Conservation (phyloP, 2,329 filamentous ascomycete genomes). For the Capronia epimyces region DNA sequence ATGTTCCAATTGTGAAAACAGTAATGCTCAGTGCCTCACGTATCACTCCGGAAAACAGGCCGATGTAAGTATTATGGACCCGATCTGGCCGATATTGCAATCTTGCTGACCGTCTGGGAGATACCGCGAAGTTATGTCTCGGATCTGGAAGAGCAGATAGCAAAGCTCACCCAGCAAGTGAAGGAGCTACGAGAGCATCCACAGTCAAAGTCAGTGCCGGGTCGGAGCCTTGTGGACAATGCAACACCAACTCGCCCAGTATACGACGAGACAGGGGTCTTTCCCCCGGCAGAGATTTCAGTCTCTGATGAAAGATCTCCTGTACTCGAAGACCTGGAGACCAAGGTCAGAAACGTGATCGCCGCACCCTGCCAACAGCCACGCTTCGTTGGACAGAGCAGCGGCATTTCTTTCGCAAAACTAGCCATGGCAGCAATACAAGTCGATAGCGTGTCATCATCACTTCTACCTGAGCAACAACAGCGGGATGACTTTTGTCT, state of each 20-base stretch:
- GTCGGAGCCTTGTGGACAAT: background rate
- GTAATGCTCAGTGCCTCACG: constrained; percentile 24
- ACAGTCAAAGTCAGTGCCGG: background rate
- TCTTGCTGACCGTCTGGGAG: constrained; percentile 5
- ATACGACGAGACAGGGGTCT: background rate
- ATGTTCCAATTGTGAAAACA: constrained; percentile 28
- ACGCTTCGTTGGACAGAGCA: constrained; percentile 34
- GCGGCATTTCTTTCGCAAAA: constrained; percentile 34
- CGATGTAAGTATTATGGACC: constrained; percentile 20
- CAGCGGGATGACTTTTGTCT: constrained; percentile 6
- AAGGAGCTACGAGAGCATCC: constrained; percentile 20
- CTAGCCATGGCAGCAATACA: constrained; percentile 34
- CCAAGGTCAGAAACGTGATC: constrained; percentile 11
- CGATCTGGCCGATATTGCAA: background rate
- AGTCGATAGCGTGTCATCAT: constrained; percentile 13
- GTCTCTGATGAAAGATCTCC: constrained; percentile 3
- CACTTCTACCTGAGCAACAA: constrained; percentile 12
- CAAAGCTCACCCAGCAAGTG: constrained; percentile 19
- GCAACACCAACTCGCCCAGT: background rate
- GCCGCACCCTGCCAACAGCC: constrained; percentile 25
- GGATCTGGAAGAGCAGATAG: constrained; percentile 26
- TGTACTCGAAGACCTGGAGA: constrained; percentile 7
- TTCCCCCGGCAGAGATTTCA: background rate
- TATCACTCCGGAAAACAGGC: constrained; percentile 28
- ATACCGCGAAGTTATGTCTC: constrained; percentile 29